phyloP scores from a whole-genome alignment of 306 rosid genomes.

The Medicago lupulina region DNA sequence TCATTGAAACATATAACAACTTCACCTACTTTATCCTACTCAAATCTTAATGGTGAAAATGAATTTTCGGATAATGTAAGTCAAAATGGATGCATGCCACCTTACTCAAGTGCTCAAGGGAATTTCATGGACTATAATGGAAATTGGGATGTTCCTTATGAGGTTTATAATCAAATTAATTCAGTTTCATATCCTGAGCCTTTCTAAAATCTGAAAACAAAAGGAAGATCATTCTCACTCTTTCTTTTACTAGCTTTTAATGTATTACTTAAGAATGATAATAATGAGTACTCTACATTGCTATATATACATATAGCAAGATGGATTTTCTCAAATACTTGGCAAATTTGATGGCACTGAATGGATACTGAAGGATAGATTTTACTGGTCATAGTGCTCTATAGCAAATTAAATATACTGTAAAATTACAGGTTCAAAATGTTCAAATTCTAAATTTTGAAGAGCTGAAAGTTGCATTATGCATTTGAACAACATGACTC shows the following conservation, averaged over 20 bases:
- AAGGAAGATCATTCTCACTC: slow-evolving; percentile 36
- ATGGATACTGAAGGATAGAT: too few relatives aligned
- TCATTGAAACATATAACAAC: slow-evolving; percentile 56
- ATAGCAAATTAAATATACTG: too few relatives aligned
- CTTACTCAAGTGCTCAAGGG: slow-evolving; percentile 50
- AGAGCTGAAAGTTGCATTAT: too few relatives aligned
- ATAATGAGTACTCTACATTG: not conserved
- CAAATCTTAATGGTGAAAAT: slow-evolving; percentile 57
- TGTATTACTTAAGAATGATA: not conserved
- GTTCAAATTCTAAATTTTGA: too few relatives aligned
- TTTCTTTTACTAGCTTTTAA: slow-evolving; percentile 34
- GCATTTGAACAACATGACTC: too few relatives aligned
- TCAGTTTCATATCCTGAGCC: slow-evolving; percentile 51
- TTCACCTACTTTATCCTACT: slow-evolving; percentile 69
- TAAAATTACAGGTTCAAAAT: too few relatives aligned
- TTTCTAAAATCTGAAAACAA: slow-evolving; percentile 59
- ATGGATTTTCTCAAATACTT: not conserved
- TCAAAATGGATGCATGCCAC: slow-evolving; percentile 57
- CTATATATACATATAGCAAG: not conserved
- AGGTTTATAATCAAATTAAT: slow-evolving; percentile 56
- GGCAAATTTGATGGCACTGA: too few relatives aligned
- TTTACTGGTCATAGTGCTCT: too few relatives aligned
- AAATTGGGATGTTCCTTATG: slow-evolving; percentile 58
- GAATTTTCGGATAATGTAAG: slow-evolving; percentile 53
- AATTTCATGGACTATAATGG: slow-evolving; percentile 59